Evolutionary conservation across 1,139 yeast genomes (phyloP), one percentile per base, ranked within the genome.

Genomic region (Pichiaceae sp.): DNA sequence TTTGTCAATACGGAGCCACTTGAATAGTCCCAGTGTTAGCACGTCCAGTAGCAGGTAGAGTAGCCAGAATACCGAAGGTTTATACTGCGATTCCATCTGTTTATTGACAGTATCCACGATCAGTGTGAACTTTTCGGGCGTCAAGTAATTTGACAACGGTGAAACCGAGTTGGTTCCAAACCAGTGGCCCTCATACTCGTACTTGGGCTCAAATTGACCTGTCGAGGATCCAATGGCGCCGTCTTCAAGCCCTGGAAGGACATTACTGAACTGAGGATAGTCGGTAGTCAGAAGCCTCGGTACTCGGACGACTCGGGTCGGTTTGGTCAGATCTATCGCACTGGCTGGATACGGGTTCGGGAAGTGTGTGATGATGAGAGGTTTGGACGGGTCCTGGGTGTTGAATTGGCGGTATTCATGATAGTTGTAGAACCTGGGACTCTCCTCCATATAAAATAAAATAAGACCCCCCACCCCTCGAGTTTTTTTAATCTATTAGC

Each of bases 231-330:
- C 49, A 9, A 68, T 50, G 0, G 86, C 86, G 1, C 83, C 89
- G 1, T 80, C 76, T 49, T 82, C 93, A 2, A 42, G 45, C 0
- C 94, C 93, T 0, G 89, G 93, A 2, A 67, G 52, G 18, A 48
- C 55, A 1, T 58, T 55, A 9, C 85, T 76, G 50, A 81, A 82
- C 48, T 68, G 76, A 1, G 91, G 89, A 14, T 66, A 61, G 26
- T 65, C 49, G 41, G 65, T 68, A 29, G 57, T 66, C 38, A 51
- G 45, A 6, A 64, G 43, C 45, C 89, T 51, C 21, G 89, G 89
- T 3, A 83, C 64, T 36, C 91, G 54, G 2, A 82, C 75, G 7
- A 82, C 64, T 40, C 93, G 23, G 15, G 12, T 34, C 30, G 16
- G 35, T 53, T 23, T 28, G 53, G 9, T 2, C 17, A 33, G 16